A percentile compares a stretch with the other conserved stretches of the same genome.
Conservation (phyloP, 306 rosid genomes). For the Alnus rubra region DNA sequence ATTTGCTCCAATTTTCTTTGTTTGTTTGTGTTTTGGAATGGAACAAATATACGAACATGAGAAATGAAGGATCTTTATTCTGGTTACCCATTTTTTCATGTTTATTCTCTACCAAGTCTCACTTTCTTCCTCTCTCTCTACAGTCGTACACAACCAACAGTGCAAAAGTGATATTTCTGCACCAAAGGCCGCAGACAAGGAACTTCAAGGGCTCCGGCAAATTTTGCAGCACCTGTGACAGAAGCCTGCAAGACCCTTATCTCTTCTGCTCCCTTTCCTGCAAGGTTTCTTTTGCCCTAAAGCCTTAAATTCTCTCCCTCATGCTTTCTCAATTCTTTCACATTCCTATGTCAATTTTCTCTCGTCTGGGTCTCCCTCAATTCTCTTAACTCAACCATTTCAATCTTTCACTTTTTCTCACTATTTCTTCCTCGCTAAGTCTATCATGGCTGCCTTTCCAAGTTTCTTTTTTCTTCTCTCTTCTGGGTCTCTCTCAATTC, state of each 20-base stretch:
- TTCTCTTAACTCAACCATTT: neutral
- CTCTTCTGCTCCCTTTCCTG: slow-evolving; percentile 82
- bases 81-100: neutral
- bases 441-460: too few species aligned
- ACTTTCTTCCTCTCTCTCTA: neutral
- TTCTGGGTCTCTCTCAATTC: neutral
- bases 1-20: neutral
- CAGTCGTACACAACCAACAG: slow-evolving; percentile 88
- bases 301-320: neutral
- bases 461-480: too few species aligned
- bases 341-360: neutral
- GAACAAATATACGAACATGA: neutral
- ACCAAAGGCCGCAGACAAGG: slow-evolving; percentile 71
- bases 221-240: slow-evolving; percentile 78
- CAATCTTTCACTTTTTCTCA: neutral
- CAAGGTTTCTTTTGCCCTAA: slow-evolving; percentile 54
- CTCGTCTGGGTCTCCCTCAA: neutral
- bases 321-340: neutral
- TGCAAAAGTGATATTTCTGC: slow-evolving; percentile 87
- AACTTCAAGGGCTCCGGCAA: slow-evolving; percentile 77
- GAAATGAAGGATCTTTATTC: neutral
- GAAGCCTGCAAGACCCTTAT: slow-evolving; percentile 81
- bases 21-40: too few species aligned
- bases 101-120: neutral
- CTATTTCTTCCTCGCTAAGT: neutral